Evolutionary conservation across 139 green algal genomes (phyloP).

Genomic region (Chlorella sp.): DNA sequence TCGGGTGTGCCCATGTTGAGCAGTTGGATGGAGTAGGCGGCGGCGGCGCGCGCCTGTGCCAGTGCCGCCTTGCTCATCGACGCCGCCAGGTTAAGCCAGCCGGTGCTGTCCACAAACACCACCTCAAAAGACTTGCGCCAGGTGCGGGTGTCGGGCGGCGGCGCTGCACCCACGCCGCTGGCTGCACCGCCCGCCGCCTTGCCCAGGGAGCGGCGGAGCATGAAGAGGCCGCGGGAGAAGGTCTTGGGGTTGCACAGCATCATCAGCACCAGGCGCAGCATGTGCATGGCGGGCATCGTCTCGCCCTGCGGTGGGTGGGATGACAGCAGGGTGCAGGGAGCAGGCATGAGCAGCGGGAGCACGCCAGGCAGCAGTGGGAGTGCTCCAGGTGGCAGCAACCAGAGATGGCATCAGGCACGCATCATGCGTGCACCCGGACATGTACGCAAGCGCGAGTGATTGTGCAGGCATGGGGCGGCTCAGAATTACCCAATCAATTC

Average conservation of each 20-base stretch:
- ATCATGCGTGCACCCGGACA: too few species aligned
- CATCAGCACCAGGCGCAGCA: constrained; percentile 61
- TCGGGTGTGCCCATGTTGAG: constrained; percentile 60
- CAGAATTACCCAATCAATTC: constrained; percentile 32
- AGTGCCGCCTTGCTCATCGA: constrained; percentile 51
- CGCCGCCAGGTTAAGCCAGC: constrained; percentile 73
- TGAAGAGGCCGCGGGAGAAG: constrained; percentile 58
- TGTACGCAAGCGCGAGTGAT: too few species aligned
- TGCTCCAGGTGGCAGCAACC: too few species aligned
- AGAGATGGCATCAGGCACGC: too few species aligned
- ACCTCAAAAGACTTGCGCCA: constrained; percentile 51
- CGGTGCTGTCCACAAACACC: constrained; percentile 71
- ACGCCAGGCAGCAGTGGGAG: too few species aligned
- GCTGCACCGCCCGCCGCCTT: not conserved
- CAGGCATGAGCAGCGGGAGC: too few species aligned
- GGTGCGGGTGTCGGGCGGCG: constrained; percentile 35
- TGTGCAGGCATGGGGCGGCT: not conserved
- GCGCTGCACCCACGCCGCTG: not conserved
- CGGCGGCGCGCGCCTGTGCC: constrained; percentile 40
- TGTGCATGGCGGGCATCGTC: constrained; percentile 67
- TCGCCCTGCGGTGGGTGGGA: constrained; percentile 36
- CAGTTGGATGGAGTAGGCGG: constrained; percentile 52
- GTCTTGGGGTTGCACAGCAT: constrained; percentile 51
- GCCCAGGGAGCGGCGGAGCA: constrained; percentile 30
- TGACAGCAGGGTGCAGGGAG: not conserved